Evolutionary conservation across 1,284 basidiomycete species (phyloP).

Genomic region (Hemileia vastatrix): DNA sequence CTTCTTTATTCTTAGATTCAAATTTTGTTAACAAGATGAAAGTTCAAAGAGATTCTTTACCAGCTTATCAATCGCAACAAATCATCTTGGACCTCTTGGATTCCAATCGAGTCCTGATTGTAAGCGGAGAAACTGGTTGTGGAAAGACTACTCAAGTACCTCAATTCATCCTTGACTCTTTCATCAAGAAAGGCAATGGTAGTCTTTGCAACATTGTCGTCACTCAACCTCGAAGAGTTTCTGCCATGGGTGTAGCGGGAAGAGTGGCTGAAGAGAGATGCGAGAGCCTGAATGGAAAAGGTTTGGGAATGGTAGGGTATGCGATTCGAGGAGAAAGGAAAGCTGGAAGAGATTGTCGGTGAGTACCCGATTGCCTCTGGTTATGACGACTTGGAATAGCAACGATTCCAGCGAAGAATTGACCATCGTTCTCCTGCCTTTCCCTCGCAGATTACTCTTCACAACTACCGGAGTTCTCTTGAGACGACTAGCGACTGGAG

Average conservation of each 20-base stretch:
- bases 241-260: constrained; percentile 77
- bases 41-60: background rate
- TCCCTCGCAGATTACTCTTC: constrained; percentile 58
- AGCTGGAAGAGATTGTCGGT: too few species aligned
- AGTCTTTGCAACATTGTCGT: constrained; percentile 67
- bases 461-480: constrained; percentile 88
- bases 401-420: background rate
- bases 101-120: constrained; percentile 57
- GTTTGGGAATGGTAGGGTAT: constrained; percentile 66
- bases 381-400: too few species aligned
- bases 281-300: constrained; percentile 54
- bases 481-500: constrained; percentile 60
- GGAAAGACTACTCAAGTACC: constrained; percentile 77
- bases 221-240: constrained; percentile 81
- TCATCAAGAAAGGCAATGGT: constrained; percentile 58
- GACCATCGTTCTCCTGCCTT: background rate
- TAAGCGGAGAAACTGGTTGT: constrained; percentile 74
- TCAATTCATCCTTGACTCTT: constrained; percentile 73
- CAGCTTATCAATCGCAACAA: background rate
- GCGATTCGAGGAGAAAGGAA: constrained; percentile 81
- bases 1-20: too few species aligned
- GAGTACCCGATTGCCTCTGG: too few species aligned
- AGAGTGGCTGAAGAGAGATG: constrained; percentile 76
- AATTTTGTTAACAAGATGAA: background rate
- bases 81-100: background rate